A percentile compares a stretch with the other conserved stretches of the same genome.
Conservation (phyloP, 1,139 yeast genomes). For the Lizanozyma gosingica region DNA sequence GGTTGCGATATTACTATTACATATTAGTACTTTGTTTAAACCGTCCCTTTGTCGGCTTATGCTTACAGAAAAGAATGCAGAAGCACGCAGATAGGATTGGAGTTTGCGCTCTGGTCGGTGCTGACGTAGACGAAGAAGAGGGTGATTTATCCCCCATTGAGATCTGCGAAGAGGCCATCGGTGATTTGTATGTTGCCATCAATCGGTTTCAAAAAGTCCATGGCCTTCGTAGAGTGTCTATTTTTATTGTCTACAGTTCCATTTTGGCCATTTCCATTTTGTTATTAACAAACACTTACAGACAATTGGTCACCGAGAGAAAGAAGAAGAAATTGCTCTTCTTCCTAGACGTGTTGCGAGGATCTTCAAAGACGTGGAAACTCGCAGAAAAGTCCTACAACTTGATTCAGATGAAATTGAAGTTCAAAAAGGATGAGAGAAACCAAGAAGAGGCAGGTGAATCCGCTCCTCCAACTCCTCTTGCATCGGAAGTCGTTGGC, state of each 20-base stretch:
- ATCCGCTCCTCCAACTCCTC: background rate
- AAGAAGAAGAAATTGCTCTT: slow-evolving; percentile 22
- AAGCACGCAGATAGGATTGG: slow-evolving; percentile 3
- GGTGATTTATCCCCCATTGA: slow-evolving; percentile 23
- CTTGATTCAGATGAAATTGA: slow-evolving; percentile 28
- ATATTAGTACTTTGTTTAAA: slow-evolving; percentile 48
- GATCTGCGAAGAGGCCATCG: slow-evolving; percentile 33
- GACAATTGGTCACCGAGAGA: slow-evolving; percentile 14
- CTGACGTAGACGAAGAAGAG: slow-evolving; percentile 14
- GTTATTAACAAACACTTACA: slow-evolving; percentile 26
- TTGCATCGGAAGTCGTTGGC: background rate
- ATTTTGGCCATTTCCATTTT: slow-evolving; percentile 39
- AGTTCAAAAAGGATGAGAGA: background rate
- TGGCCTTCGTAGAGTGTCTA: slow-evolving; percentile 35
- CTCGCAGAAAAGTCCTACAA: slow-evolving; percentile 39
- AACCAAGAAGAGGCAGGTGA: background rate
- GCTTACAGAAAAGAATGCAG: slow-evolving; percentile 1
- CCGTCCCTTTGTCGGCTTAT: slow-evolving; percentile 44
- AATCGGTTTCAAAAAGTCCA: slow-evolving; percentile 27
- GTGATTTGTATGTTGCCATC: slow-evolving; percentile 32
- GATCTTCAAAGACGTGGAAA: slow-evolving; percentile 39
- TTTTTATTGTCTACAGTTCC: slow-evolving; percentile 40
- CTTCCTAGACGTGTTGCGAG: slow-evolving; percentile 30
- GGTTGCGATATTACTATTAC: slow-evolving; percentile 51
- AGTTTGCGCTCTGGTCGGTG: slow-evolving; percentile 10